Evolutionary conservation across 2,329 filamentous ascomycete species (phyloP).

Genomic region (Ophiocordyceps robertsii): DNA sequence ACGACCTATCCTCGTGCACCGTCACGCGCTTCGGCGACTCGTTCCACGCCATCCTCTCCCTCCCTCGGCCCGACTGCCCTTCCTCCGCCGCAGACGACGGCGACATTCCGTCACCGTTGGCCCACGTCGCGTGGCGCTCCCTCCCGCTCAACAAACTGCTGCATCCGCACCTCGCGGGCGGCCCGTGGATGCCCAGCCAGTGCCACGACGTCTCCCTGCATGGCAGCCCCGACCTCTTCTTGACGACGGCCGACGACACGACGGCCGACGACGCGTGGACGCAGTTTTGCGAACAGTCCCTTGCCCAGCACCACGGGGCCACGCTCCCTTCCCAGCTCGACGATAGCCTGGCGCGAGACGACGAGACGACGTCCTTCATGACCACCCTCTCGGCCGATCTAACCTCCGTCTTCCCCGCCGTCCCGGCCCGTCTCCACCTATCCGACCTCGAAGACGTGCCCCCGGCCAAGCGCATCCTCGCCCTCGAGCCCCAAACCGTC

Average conservation of each 20-base stretch:
- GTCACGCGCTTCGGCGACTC: constrained; percentile 12
- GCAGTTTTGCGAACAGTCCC: constrained; percentile 67
- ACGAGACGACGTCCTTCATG: constrained; percentile 4
- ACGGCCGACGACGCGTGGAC: constrained; percentile 27
- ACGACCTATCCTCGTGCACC: constrained; percentile 14
- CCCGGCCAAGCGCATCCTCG: constrained; percentile 46
- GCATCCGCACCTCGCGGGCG: constrained; percentile 9
- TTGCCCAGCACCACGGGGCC: constrained; percentile 40
- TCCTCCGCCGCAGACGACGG: too few species aligned
- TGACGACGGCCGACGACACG: constrained; percentile 14
- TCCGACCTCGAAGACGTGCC: constrained; percentile 58
- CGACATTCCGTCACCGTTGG: constrained; percentile 14
- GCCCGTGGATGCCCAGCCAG: not conserved
- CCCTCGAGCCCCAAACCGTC: constrained; percentile 65
- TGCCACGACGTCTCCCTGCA: constrained; percentile 8
- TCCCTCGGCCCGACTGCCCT: not conserved
- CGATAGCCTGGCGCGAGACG: constrained; percentile 14
- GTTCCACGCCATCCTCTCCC: constrained; percentile 13
- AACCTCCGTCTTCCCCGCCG: constrained; percentile 3
- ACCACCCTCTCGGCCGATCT: constrained; percentile 7
- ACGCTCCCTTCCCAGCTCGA: constrained; percentile 44
- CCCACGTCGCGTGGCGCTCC: constrained; percentile 36
- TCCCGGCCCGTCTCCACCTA: constrained; percentile 17
- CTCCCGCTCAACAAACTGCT: constrained; percentile 24
- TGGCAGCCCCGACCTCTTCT: constrained; percentile 16